Evolutionary conservation across 2,329 filamentous ascomycete species (phyloP).

Genomic region (Penicillium sp.): DNA sequence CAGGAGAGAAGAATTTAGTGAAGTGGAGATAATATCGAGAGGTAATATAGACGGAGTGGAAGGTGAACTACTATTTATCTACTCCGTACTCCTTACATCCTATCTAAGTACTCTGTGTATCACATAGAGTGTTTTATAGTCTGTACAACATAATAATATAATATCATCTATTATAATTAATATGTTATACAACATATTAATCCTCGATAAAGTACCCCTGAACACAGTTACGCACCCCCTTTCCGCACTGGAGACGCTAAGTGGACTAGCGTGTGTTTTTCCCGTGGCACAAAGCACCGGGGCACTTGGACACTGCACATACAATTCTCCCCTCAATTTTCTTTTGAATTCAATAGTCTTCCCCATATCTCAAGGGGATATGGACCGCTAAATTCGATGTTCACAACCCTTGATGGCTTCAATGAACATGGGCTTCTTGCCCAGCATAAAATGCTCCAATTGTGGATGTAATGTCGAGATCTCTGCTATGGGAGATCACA

Average conservation of each 20-base stretch:
- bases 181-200: no score
- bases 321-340: conserved; percentile 8
- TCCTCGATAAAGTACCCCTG: not conserved
- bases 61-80: no score
- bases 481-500: conserved; percentile 79
- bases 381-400: conserved; percentile 16
- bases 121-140: not conserved
- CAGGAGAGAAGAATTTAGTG: not conserved
- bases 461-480: conserved; percentile 79
- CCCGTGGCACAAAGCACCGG: not conserved
- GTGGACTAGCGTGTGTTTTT: conserved; percentile 15
- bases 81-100: no score
- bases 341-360: conserved; percentile 2
- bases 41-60: no score
- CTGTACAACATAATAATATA: no score
- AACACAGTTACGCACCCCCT: conserved; percentile 21
- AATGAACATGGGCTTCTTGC: conserved; percentile 68
- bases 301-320: not conserved
- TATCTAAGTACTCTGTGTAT: not conserved
- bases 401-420: conserved; percentile 30
- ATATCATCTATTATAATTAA: no score
- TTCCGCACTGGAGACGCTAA: conserved; percentile 24
- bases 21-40: no score
- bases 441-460: conserved; percentile 83
- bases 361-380: conserved; percentile 8